These are phyloP conservation scores for Fagopyrum esculentum DNA, from an alignment of 148 eudicot species.

Conservation along the genomic window DNA sequence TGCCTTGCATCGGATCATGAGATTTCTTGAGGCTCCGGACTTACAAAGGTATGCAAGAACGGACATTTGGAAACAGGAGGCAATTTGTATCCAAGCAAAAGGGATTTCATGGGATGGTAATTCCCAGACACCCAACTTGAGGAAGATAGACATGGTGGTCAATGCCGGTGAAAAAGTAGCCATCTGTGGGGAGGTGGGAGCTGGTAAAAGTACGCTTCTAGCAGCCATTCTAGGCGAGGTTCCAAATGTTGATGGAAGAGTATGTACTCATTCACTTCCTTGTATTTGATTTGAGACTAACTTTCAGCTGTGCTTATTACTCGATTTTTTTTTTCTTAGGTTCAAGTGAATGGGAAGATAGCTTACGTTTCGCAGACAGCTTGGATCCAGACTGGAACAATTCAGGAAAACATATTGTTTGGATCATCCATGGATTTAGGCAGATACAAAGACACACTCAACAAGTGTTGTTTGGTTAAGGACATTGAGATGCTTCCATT, in stretches of 20 bases:
- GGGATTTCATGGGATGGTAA: conserved; percentile 18
- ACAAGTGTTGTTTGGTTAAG: conserved; percentile 17
- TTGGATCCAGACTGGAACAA: conserved; percentile 26
- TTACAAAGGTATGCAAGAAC: conserved; percentile 15
- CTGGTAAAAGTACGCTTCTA: conserved; percentile 17
- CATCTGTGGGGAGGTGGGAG: conserved; percentile 21
- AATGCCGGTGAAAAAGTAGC: conserved; percentile 18
- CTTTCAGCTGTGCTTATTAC: not conserved
- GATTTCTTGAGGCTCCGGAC: conserved; percentile 34
- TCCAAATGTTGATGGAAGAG: conserved; percentile 13
- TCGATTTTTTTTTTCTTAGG: not conserved
- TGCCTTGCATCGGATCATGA: conserved; percentile 22
- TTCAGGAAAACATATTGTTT: conserved; percentile 21
- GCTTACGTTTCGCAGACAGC: conserved; percentile 23
- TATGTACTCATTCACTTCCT: not conserved
- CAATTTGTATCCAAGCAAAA: conserved; percentile 9
- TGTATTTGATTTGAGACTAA: no score
- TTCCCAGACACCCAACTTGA: not conserved
- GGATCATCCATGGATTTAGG: conserved; percentile 17
- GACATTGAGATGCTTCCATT: conserved; percentile 23
- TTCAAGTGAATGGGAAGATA: conserved; percentile 18
- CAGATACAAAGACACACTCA: conserved; percentile 20
- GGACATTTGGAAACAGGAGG: not conserved
- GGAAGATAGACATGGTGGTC: conserved; percentile 6
- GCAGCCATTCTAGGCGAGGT: conserved; percentile 20